Conservation (phyloP, 192 early-diverging fungal genomes). For the Phlyctochytrium planicorne region DNA sequence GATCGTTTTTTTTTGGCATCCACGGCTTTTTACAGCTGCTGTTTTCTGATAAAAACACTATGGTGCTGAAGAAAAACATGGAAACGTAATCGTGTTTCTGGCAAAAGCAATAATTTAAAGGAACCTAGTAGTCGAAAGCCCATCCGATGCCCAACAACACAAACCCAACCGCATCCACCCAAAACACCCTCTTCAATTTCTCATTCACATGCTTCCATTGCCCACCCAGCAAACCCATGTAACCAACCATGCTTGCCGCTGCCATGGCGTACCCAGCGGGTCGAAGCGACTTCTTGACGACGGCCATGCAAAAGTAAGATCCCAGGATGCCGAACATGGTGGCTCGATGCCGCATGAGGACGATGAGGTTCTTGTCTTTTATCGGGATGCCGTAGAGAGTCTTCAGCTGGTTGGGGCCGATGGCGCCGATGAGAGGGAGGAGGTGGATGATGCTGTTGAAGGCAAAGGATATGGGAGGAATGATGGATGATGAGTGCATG, state of each 20-base stretch:
- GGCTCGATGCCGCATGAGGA: background rate
- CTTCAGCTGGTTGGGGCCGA: background rate
- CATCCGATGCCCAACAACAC: background rate
- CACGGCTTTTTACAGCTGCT: too few species aligned
- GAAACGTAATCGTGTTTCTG: too few species aligned
- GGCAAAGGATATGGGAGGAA: too few species aligned
- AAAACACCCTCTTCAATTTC: background rate
- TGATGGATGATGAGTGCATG: too few species aligned
- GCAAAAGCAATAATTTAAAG: too few species aligned
- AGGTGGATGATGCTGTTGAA: conserved; percentile 1
- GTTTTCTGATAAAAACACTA: too few species aligned
- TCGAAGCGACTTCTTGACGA: background rate
- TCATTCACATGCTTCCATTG: background rate
- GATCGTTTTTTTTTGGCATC: too few species aligned
- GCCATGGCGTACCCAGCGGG: background rate
- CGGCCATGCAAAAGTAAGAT: background rate
- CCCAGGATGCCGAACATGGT: background rate
- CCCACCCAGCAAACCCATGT: background rate
- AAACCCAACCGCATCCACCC: background rate
- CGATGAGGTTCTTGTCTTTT: background rate
- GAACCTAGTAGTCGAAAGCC: too few species aligned
- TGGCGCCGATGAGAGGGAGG: background rate
- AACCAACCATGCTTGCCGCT: background rate
- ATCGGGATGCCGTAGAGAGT: background rate
- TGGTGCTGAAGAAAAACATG: too few species aligned